phyloP scores from a whole-genome alignment of 1,139 yeast genomes.

The Pichia sp. region DNA sequence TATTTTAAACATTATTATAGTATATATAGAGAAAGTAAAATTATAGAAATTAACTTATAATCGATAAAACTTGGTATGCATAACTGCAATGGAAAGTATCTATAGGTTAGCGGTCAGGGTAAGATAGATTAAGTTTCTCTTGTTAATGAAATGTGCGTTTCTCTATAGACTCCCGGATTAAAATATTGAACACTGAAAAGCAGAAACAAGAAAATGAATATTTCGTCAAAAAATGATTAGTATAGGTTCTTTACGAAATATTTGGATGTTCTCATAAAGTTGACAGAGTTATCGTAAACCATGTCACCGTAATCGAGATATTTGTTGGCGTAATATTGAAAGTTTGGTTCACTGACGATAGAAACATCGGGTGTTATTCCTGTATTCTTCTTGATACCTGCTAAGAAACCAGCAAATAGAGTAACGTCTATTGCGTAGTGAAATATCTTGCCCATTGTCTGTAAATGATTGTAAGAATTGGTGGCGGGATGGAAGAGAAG shows the following conservation, averaged over 20 bases:
- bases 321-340: slow-evolving; percentile 57
- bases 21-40: no score
- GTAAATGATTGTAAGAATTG: not conserved
- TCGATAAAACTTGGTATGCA: no score
- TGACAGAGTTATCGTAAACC: slow-evolving; percentile 70
- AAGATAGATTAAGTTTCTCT: no score
- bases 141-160: no score
- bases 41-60: no score
- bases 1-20: not conserved
- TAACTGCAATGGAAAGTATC: no score
- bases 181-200: no score
- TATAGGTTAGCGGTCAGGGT: no score
- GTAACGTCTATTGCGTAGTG: slow-evolving; percentile 76
- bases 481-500: not conserved
- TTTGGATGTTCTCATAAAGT: slow-evolving; percentile 67
- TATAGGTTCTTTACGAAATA: slow-evolving; percentile 63
- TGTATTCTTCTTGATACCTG: slow-evolving; percentile 87
- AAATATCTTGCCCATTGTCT: slow-evolving; percentile 40
- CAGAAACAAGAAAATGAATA: no score
- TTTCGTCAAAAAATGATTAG: not conserved
- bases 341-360: slow-evolving; percentile 43
- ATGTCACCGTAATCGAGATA: slow-evolving; percentile 87
- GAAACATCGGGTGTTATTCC: slow-evolving; percentile 61
- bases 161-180: no score
- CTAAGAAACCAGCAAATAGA: slow-evolving; percentile 76